Conservation (phyloP, 106 monocot genomes). For the Allium sativum region DNA sequence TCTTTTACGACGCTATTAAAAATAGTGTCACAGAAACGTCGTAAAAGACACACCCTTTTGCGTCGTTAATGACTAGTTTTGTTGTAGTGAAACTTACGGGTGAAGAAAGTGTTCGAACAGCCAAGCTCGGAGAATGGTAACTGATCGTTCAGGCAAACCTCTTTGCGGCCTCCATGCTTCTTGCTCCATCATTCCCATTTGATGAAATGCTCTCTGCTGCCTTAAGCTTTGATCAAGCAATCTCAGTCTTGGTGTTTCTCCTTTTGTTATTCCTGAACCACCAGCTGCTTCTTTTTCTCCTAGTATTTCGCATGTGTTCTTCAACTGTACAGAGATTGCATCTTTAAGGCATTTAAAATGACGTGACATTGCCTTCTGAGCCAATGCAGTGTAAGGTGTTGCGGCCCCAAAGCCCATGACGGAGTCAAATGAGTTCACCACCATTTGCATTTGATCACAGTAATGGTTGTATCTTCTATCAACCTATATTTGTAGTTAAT, state of each 20-base stretch:
- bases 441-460: constrained; percentile 96
- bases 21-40: too few species aligned
- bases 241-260: constrained; percentile 79
- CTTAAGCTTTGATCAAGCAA: constrained; percentile 69
- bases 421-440: constrained; percentile 91
- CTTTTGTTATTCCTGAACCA: constrained; percentile 66
- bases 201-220: constrained; percentile 89
- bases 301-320: constrained; percentile 58
- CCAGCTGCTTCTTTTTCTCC: constrained; percentile 70
- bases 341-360: constrained; percentile 98
- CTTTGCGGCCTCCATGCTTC: constrained; percentile 95
- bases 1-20: too few species aligned
- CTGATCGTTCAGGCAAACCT: constrained; percentile 83
- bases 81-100: constrained; percentile 83
- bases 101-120: constrained; percentile 99
- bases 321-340: constrained; percentile 54
- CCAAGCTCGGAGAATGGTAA: constrained; percentile 71
- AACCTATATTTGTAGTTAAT: constrained; percentile 33
- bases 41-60: too few species aligned
- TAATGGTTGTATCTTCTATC: constrained; percentile 92
- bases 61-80: too few species aligned
- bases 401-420: constrained; percentile 90
- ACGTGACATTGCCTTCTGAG: constrained; percentile 94
- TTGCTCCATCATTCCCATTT: constrained; percentile 95
- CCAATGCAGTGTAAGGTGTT: constrained; percentile 84